phyloP scores from a whole-genome alignment of 139 green algal species.

The Coelastrella sp. region DNA sequence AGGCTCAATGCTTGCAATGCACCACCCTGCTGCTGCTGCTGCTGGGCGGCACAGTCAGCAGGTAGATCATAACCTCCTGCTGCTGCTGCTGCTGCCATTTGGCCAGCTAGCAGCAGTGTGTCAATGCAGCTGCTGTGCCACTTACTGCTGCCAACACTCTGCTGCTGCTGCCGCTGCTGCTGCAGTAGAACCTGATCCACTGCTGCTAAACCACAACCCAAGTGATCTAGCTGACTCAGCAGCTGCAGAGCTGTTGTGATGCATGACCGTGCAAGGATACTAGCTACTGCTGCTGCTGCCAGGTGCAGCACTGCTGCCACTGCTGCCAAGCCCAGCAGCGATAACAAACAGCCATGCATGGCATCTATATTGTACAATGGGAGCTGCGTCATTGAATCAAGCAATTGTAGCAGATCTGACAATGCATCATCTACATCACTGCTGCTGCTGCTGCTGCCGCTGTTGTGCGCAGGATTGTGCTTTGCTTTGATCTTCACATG shows the following conservation, averaged over 20 bases:
- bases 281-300: not conserved
- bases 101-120: not conserved
- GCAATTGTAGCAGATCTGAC: not conserved
- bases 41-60: not conserved
- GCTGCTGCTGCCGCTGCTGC: constrained; percentile 13
- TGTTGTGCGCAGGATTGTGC: not conserved
- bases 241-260: not conserved
- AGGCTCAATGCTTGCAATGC: not conserved
- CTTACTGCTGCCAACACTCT: constrained; percentile 14
- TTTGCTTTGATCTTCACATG: not conserved
- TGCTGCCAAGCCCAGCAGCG: constrained; percentile 1
- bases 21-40: not conserved
- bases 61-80: not conserved
- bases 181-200: not conserved
- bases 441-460: constrained; percentile 5
- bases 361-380: not conserved
- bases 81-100: constrained; percentile 22
- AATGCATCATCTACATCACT: not conserved
- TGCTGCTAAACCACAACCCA: constrained; percentile 3
- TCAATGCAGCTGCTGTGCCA: constrained; percentile 1
- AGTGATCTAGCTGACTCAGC: not conserved
- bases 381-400: not conserved
- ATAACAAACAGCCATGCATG: not conserved
- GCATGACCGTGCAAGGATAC: not conserved
- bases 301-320: constrained; percentile 20